Conservation (phyloP, 495 filamentous ascomycete genomes). For the Aspergillus coremiiformis region DNA sequence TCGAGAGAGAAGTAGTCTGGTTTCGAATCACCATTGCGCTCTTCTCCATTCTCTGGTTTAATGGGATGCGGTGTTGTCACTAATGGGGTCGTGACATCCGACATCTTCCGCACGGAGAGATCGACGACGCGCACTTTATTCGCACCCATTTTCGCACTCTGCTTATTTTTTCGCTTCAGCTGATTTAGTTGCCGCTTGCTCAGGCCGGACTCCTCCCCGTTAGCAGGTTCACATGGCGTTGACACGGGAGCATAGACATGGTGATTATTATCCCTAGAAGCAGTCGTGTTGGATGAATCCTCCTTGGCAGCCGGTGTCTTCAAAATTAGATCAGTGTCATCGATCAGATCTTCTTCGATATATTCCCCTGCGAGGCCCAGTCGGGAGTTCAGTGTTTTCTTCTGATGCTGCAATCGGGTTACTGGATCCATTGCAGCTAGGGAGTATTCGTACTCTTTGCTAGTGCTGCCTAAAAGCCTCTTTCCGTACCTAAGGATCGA, state of each 20-base stretch:
- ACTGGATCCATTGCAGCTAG: slow-evolving; percentile 75
- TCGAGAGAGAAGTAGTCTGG: slow-evolving; percentile 84
- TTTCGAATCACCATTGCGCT: slow-evolving; percentile 40
- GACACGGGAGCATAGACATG: slow-evolving; percentile 35
- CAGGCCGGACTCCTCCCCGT: slow-evolving; percentile 60
- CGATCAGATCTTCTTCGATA: slow-evolving; percentile 72
- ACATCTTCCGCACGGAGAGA: slow-evolving; percentile 62
- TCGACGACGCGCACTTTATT: slow-evolving; percentile 90
- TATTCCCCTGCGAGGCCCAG: slow-evolving; percentile 81
- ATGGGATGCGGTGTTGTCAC: slow-evolving; percentile 61
- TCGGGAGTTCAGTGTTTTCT: slow-evolving; percentile 74
- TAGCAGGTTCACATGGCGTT: slow-evolving; percentile 45
- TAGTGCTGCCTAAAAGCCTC: slow-evolving; percentile 70
- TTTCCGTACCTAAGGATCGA: slow-evolving; percentile 75
- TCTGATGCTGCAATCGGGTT: slow-evolving; percentile 72
- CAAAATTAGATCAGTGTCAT: slow-evolving; percentile 50
- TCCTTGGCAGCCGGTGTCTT: slow-evolving; percentile 43
- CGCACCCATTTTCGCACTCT: slow-evolving; percentile 72
- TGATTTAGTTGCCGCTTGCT: slow-evolving; percentile 91
- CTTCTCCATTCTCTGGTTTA: slow-evolving; percentile 55
- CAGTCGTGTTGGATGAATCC: slow-evolving; percentile 27
- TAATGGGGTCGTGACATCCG: slow-evolving; percentile 57
- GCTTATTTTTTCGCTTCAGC: slow-evolving; percentile 83
- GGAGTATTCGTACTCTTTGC: slow-evolving; percentile 74
- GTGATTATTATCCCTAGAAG: slow-evolving; percentile 39